phyloP scores from a whole-genome alignment of 129 eudicot species.

The Flaveria linearis region DNA sequence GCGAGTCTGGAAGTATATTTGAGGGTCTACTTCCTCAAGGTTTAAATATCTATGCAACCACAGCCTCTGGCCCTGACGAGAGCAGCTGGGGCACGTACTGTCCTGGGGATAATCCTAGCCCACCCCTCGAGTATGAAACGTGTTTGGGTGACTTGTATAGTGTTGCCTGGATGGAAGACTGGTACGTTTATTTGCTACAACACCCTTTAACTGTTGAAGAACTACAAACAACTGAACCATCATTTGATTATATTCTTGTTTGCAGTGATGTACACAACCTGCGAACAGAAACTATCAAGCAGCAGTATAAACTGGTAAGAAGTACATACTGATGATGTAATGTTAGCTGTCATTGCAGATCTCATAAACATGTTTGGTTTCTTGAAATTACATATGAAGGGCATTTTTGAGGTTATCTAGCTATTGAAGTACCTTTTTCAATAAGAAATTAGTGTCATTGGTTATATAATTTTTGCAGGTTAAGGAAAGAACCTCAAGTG shows the following conservation, averaged over 20 bases:
- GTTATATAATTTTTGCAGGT: slow-evolving; percentile 53
- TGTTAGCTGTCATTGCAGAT: neutral
- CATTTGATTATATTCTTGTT: slow-evolving; percentile 2
- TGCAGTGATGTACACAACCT: slow-evolving; percentile 86
- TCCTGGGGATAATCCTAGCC: slow-evolving; percentile 82
- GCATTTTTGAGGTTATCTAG: neutral
- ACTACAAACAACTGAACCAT: neutral
- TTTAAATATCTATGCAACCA: slow-evolving; percentile 89
- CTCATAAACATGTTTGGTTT: neutral
- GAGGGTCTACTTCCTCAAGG: slow-evolving; percentile 92
- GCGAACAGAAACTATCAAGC: slow-evolving; percentile 69
- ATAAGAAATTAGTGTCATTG: slow-evolving; percentile 5
- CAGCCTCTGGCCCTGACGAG: slow-evolving; percentile 86
- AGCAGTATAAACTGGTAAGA: slow-evolving; percentile 83
- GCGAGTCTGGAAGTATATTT: slow-evolving; percentile 94
- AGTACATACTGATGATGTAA: slow-evolving; percentile 38
- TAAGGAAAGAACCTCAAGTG: slow-evolving; percentile 74
- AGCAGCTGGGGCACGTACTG: slow-evolving; percentile 98
- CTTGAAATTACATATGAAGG: neutral
- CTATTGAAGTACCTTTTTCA: neutral
- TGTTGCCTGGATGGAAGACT: slow-evolving; percentile 65
- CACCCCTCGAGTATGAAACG: slow-evolving; percentile 86
- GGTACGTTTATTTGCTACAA: slow-evolving; percentile 31
- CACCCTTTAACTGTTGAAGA: neutral
- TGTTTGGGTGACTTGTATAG: slow-evolving; percentile 98